A percentile compares a stretch with the other conserved stretches of the same genome.
phyloP scores from a whole-genome alignment of 176 grass and related monocot species.

The Avena atlantica region DNA sequence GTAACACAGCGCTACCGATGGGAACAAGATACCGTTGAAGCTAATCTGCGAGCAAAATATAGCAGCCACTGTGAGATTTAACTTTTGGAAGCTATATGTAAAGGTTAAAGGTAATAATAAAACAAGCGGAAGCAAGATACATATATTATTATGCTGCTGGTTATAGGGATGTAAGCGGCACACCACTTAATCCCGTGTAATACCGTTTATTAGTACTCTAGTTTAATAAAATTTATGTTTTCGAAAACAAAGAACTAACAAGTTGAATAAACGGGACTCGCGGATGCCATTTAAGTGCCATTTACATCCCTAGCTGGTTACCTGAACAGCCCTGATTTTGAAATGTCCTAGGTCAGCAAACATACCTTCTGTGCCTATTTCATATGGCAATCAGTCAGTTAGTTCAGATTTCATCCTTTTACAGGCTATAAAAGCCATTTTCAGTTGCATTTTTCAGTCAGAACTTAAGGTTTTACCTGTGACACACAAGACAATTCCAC shows the following conservation, averaged over 20 bases:
- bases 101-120: no score
- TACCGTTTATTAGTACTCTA: no score
- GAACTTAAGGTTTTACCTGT: slow-evolving; percentile 49
- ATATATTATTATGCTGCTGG: neutral
- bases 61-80: slow-evolving; percentile 7
- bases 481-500: slow-evolving; percentile 72
- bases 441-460: neutral
- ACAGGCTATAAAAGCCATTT: no score
- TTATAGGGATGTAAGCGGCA: no score
- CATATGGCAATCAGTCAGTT: neutral
- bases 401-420: slow-evolving; percentile 1
- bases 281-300: no score
- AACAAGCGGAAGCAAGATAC: no score
- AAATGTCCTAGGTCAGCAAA: slow-evolving; percentile 89
- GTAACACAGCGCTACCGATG: slow-evolving; percentile 62
- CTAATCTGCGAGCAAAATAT: slow-evolving; percentile 50
- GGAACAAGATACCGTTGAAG: slow-evolving; percentile 71
- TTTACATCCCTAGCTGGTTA: no score
- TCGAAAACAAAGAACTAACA: no score
- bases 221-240: no score
- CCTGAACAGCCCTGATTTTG: slow-evolving; percentile 70
- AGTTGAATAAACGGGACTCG: no score
- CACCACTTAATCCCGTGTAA: no score
- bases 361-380: slow-evolving; percentile 71
- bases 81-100: neutral